These are phyloP conservation scores for Debaryomyces udenii DNA, from an alignment of 1,139 yeast genomes.

Conservation along the genomic window DNA sequence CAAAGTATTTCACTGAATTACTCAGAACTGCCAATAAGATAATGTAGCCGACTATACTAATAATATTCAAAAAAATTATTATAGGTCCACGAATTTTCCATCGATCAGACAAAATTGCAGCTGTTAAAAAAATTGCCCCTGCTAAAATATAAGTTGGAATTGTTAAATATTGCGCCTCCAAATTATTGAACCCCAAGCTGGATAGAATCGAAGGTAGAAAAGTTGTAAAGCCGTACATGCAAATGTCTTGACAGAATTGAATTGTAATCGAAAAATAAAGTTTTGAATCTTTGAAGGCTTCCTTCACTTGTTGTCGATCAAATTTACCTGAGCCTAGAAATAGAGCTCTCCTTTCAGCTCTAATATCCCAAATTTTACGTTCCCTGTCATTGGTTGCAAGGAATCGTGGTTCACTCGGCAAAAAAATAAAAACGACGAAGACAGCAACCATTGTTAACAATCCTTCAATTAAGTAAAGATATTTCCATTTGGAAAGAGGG, in stretches of 20 bases:
- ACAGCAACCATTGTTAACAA: conserved; percentile 29
- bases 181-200: conserved; percentile 46
- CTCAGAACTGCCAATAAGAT: conserved; percentile 31
- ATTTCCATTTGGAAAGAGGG: conserved; percentile 39
- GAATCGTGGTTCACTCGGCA: conserved; percentile 9
- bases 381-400: conserved; percentile 21
- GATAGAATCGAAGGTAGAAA: conserved; percentile 50
- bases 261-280: conserved; percentile 42
- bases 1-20: conserved; percentile 48
- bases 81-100: conserved; percentile 21
- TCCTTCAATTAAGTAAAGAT: conserved; percentile 35
- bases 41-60: conserved; percentile 43
- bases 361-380: conserved; percentile 25
- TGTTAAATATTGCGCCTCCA: conserved; percentile 50
- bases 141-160: conserved; percentile 52
- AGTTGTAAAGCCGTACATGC: conserved; percentile 51
- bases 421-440: conserved; percentile 5
- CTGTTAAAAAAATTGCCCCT: conserved; percentile 37
- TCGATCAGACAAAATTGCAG: conserved; percentile 45
- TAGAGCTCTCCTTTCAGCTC: conserved; percentile 27
- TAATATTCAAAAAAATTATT: conserved; percentile 25
- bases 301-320: conserved; percentile 42
- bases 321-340: conserved; percentile 33
- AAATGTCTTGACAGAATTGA: conserved; percentile 50
- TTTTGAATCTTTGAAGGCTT: conserved; percentile 43